A percentile compares a stretch with the other conserved stretches of the same genome.
Evolutionary conservation across 768 basidiomycete species (phyloP).

Genomic region (Ephemerocybe angulata): DNA sequence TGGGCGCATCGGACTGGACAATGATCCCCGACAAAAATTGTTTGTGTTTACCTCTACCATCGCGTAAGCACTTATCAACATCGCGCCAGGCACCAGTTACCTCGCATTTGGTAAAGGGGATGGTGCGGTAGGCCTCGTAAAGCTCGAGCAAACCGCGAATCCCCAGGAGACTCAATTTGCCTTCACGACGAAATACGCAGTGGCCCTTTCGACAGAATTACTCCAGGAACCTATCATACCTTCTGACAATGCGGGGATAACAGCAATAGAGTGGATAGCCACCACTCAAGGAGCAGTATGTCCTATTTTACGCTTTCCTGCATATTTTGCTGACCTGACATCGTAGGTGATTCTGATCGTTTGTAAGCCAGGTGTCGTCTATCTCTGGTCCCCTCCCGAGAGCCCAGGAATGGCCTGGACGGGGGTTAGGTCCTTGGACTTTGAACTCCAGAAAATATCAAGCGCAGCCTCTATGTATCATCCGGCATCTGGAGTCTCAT

Average conservation of each 20-base stretch:
- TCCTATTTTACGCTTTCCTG: background rate
- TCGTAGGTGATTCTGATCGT: constrained; percentile 54
- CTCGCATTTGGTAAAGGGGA: constrained; percentile 58
- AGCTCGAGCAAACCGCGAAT: constrained; percentile 45
- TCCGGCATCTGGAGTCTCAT: constrained; percentile 57
- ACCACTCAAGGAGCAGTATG: background rate
- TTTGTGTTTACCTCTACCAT: constrained; percentile 35
- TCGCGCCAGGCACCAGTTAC: constrained; percentile 49
- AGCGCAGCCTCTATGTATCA: constrained; percentile 57
- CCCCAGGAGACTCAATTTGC: constrained; percentile 18
- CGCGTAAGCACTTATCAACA: background rate
- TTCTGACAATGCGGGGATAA: constrained; percentile 43
- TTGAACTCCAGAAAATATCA: constrained; percentile 49
- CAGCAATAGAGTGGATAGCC: constrained; percentile 40
- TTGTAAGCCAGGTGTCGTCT: constrained; percentile 56
- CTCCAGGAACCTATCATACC: constrained; percentile 22
- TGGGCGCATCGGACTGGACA: no score
- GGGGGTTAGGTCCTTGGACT: constrained; percentile 40
- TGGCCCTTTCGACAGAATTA: constrained; percentile 31
- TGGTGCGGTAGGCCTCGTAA: constrained; percentile 56
- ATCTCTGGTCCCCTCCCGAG: constrained; percentile 48
- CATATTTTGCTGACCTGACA: background rate
- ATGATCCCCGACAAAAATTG: no score
- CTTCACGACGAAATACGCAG: constrained; percentile 32
- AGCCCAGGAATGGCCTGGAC: constrained; percentile 37